Evolutionary conservation across 2,329 filamentous ascomycete genomes (phyloP).

Genomic region (Escovopsis weberi): DNA sequence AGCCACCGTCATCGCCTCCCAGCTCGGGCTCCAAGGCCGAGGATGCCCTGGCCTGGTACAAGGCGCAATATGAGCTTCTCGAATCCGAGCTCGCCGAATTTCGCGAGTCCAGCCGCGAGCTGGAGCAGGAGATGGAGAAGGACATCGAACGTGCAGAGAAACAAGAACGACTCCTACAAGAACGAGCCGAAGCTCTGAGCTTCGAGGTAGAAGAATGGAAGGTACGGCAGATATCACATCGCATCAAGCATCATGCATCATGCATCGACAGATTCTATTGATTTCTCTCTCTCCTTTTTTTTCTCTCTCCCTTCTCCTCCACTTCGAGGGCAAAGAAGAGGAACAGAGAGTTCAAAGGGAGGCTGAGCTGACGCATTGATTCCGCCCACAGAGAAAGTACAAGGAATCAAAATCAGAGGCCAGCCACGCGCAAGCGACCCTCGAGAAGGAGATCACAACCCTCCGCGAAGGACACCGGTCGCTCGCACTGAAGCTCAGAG

Average conservation of each 20-base stretch:
- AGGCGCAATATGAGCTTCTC: slow-evolving; percentile 83
- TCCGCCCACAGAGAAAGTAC: slow-evolving; percentile 61
- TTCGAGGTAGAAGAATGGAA: slow-evolving; percentile 99
- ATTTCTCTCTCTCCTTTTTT: not conserved
- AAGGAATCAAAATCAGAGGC: slow-evolving; percentile 87
- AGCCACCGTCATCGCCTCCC: slow-evolving; percentile 49
- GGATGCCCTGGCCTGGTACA: slow-evolving; percentile 86
- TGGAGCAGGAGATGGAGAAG: slow-evolving; percentile 89
- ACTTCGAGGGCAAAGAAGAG: not conserved
- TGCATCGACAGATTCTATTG: not conserved
- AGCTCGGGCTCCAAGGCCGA: slow-evolving; percentile 41
- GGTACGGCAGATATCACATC: slow-evolving; percentile 37
- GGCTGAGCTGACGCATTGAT: slow-evolving; percentile 5
- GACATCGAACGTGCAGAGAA: slow-evolving; percentile 94
- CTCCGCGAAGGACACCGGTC: slow-evolving; percentile 74
- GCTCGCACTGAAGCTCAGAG: slow-evolving; percentile 69
- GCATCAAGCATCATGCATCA: not conserved
- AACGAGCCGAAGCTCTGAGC: slow-evolving; percentile 69
- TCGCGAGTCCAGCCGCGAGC: slow-evolving; percentile 80
- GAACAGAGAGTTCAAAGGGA: too few relatives aligned
- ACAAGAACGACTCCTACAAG: slow-evolving; percentile 68
- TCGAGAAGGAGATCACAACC: slow-evolving; percentile 93
- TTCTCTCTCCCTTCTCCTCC: not conserved
- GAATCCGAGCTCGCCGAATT: slow-evolving; percentile 89
- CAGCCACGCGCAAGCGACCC: slow-evolving; percentile 63